Conservation (phyloP, 2,329 filamentous ascomycete genomes). For the Thermomyces lanuginosus region DNA sequence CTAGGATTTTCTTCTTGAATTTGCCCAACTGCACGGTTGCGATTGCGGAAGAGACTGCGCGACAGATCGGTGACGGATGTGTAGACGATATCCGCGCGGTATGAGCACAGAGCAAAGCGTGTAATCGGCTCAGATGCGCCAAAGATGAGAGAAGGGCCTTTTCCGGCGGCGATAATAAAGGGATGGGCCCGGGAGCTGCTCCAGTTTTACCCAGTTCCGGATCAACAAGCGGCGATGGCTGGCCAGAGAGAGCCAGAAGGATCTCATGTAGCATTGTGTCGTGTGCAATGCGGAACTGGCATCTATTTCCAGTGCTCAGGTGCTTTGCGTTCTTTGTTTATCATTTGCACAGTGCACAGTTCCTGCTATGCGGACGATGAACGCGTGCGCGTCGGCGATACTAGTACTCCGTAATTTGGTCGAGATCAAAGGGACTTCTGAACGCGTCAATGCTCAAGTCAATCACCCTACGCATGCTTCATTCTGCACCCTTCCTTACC, state of each 20-base stretch:
- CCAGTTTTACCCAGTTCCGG: constrained; percentile 31
- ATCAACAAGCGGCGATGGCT: constrained; percentile 75
- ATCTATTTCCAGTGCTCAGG: too few species aligned
- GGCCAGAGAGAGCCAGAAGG: constrained; percentile 85
- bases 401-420: too few species aligned
- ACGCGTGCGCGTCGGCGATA: too few species aligned
- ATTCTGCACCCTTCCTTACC: too few species aligned
- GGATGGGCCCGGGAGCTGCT: constrained; percentile 34
- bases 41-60: constrained; percentile 69
- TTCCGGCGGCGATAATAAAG: constrained; percentile 57
- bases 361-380: too few species aligned
- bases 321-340: too few species aligned
- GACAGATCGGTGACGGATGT: constrained; percentile 69
- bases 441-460: too few species aligned
- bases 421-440: too few species aligned
- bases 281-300: too few species aligned
- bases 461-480: too few species aligned
- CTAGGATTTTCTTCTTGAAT: constrained; percentile 70
- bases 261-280: constrained; percentile 88
- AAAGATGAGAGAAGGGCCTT: constrained; percentile 63
- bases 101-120: constrained; percentile 53
- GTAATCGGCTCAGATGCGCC: constrained; percentile 60
- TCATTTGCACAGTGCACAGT: too few species aligned
- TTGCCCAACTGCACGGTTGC: constrained; percentile 55
- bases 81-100: constrained; percentile 50